A percentile compares a stretch with the other conserved stretches of the same genome.
These are phyloP conservation scores for Geotrichum phurueaensis DNA, from an alignment of 1,139 yeast species.

Conservation along the genomic window DNA sequence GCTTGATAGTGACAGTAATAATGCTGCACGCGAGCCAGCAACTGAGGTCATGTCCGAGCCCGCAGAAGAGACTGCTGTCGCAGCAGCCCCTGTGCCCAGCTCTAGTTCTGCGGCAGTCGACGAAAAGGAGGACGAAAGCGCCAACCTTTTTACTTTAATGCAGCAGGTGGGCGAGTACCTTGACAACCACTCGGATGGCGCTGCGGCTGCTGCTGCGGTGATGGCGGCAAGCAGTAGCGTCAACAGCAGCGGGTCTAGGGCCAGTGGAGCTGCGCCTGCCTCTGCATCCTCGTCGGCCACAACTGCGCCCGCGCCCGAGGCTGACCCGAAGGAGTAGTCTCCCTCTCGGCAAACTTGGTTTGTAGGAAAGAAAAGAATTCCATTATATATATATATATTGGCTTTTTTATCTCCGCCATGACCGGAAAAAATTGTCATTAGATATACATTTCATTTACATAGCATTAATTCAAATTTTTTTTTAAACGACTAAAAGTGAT, in stretches of 20 bases:
- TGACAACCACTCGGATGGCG: background rate
- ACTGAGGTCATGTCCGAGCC: background rate
- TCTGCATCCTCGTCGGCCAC: background rate
- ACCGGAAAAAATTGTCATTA: no score
- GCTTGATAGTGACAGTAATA: background rate
- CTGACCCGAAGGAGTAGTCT: background rate
- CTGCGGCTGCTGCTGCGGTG: background rate
- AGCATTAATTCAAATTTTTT: no score
- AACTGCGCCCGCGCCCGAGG: background rate
- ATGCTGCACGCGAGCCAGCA: background rate
- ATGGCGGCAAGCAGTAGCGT: background rate
- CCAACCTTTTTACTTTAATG: constrained; percentile 12
- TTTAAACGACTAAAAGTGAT: no score
- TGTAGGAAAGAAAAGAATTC: no score
- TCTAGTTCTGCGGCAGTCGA: background rate
- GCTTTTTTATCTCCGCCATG: no score
- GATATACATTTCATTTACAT: no score
- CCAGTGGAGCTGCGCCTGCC: background rate
- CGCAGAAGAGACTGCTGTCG: background rate
- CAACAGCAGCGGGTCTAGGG: background rate
- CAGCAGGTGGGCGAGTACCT: constrained; percentile 15
- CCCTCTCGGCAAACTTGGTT: no score
- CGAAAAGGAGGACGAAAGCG: constrained; percentile 14
- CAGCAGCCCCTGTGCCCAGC: background rate
- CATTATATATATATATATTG: no score